Conservation (phyloP, 768 basidiomycete genomes). For the Neoboletus magnificus region DNA sequence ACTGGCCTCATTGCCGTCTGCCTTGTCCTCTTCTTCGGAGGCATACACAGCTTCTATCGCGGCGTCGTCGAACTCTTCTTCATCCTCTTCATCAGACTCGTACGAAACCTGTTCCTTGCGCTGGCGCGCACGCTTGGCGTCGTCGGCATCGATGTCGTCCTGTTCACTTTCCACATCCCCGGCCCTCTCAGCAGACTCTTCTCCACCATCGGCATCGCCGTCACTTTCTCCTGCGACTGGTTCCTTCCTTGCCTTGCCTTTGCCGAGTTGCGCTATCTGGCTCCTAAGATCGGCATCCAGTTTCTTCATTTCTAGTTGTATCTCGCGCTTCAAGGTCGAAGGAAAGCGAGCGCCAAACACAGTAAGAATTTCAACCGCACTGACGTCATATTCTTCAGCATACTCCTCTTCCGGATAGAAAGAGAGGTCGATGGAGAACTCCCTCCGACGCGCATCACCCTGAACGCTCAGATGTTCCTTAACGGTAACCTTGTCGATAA, state of each 20-base stretch:
- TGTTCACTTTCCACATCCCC: constrained; percentile 72
- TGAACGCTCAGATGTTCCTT: constrained; percentile 71
- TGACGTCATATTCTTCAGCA: constrained; percentile 74
- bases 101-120: constrained; percentile 74
- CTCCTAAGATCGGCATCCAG: constrained; percentile 73
- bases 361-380: constrained; percentile 65
- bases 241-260: constrained; percentile 57
- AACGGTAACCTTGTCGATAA: constrained; percentile 80
- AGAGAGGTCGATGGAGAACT: constrained; percentile 74
- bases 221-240: constrained; percentile 43
- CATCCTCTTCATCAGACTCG: constrained; percentile 51
- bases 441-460: constrained; percentile 66
- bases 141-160: constrained; percentile 80
- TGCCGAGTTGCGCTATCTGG: constrained; percentile 79
- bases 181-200: constrained; percentile 37
- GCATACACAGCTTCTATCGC: constrained; percentile 64
- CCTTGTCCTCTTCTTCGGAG: constrained; percentile 42
- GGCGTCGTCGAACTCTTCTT: constrained; percentile 47
- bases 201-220: constrained; percentile 55
- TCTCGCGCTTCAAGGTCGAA: constrained; percentile 77
- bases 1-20: constrained; percentile 29
- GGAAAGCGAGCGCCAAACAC: constrained; percentile 77
- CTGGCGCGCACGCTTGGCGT: constrained; percentile 69
- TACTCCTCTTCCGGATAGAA: constrained; percentile 91
- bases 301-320: constrained; percentile 81